Evolutionary conservation across 495 filamentous ascomycete genomes (phyloP).

Genomic region (Wilcoxina mikolae): DNA sequence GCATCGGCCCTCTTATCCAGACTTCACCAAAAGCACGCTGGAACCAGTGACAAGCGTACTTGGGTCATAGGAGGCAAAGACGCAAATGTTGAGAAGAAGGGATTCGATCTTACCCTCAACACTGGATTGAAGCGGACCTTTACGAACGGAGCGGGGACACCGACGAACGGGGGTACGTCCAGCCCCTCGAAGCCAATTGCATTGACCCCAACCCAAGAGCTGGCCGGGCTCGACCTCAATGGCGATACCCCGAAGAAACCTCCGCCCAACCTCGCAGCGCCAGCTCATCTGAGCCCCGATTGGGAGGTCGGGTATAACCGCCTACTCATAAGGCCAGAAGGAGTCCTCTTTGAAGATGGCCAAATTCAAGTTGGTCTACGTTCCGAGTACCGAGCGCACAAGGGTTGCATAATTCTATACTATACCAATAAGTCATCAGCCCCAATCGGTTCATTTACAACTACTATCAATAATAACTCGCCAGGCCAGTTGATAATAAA

Average conservation of each 20-base stretch:
- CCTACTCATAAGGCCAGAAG: conserved; percentile 63
- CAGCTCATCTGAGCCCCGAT: conserved; percentile 81
- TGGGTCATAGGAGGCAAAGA: conserved; percentile 94
- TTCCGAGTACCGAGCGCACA: conserved; percentile 81
- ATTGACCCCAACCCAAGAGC: conserved; percentile 38
- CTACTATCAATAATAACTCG: conserved; percentile 72
- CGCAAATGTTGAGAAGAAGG: conserved; percentile 66
- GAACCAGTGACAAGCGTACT: conserved; percentile 81
- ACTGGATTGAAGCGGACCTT: conserved; percentile 78
- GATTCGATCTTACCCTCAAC: conserved; percentile 67
- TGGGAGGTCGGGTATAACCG: conserved; percentile 88
- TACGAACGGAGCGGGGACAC: conserved; percentile 30
- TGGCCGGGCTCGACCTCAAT: conserved; percentile 68
- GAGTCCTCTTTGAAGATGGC: conserved; percentile 83
- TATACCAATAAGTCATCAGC: conserved; percentile 84
- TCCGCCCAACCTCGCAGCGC: conserved; percentile 68
- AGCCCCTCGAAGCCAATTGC: conserved; percentile 28
- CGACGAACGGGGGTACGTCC: conserved; percentile 38
- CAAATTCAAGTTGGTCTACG: conserved; percentile 89
- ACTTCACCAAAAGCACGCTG: conserved; percentile 82
- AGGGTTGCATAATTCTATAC: conserved; percentile 90
- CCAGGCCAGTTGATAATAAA: conserved; percentile 60
- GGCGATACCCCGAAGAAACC: conserved; percentile 44
- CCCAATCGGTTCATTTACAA: conserved; percentile 76
- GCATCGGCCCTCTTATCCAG: conserved; percentile 81